Percentiles rank a stretch among this genome's conserved stretches.
phyloP scores from a whole-genome alignment of 768 basidiomycete species.

The Lactifluus hygrophoroides region DNA sequence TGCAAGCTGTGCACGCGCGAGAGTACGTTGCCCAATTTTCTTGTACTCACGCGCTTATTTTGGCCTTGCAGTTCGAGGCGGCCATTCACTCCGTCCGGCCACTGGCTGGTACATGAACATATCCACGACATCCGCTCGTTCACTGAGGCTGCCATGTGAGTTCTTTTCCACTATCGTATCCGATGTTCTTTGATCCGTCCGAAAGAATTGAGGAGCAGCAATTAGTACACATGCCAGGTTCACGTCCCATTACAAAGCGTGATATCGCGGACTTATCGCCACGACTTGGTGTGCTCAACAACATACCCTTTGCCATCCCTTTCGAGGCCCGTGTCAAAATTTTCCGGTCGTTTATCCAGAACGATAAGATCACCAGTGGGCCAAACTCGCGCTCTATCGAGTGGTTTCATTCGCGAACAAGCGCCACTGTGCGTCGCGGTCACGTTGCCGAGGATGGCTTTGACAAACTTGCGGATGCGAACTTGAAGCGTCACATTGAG shows the following conservation, averaged over 20 bases:
- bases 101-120: slow-evolving; percentile 68
- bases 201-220: slow-evolving; percentile 59
- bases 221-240: slow-evolving; percentile 26
- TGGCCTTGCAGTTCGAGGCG: slow-evolving; percentile 57
- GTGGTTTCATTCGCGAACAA: slow-evolving; percentile 18
- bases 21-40: slow-evolving; percentile 48
- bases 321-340: slow-evolving; percentile 88
- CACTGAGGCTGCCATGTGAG: slow-evolving; percentile 80
- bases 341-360: slow-evolving; percentile 74
- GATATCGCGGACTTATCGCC: slow-evolving; percentile 72
- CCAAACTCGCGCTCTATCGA: slow-evolving; percentile 2
- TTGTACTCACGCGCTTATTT: background rate
- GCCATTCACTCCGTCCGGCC: slow-evolving; percentile 72
- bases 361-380: slow-evolving; percentile 37
- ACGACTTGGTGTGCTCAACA: slow-evolving; percentile 83
- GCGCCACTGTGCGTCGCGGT: slow-evolving; percentile 57
- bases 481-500: slow-evolving; percentile 73
- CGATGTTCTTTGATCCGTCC: background rate
- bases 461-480: slow-evolving; percentile 65
- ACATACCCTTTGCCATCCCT: slow-evolving; percentile 92
- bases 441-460: slow-evolving; percentile 89
- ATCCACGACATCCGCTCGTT: slow-evolving; percentile 64
- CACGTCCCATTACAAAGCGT: slow-evolving; percentile 46
- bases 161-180: slow-evolving; percentile 7
- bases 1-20: slow-evolving; percentile 77